A percentile compares a stretch with the other conserved stretches of the same genome.
phyloP scores from a whole-genome alignment of 140 eudicot genomes.

The Cichorium intybus region DNA sequence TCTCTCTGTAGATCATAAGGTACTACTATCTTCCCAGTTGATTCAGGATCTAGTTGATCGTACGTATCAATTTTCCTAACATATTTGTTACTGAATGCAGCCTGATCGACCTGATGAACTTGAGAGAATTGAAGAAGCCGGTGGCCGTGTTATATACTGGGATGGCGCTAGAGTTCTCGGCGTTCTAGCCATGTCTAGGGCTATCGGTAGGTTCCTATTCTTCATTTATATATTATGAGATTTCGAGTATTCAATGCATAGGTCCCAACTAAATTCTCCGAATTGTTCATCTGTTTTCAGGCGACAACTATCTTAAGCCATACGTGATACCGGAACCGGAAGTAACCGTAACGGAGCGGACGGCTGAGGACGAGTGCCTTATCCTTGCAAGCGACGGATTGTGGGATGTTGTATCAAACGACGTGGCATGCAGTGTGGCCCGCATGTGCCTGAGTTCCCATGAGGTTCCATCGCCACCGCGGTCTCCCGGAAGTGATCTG shows the following conservation, averaged over 20 bases:
- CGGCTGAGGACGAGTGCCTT: conserved; percentile 69
- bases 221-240: background rate
- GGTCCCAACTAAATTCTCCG: background rate
- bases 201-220: conserved; percentile 50
- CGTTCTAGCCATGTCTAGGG: conserved; percentile 93
- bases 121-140: conserved; percentile 70
- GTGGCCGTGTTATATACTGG: conserved; percentile 97
- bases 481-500: conserved; percentile 45
- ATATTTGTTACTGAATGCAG: conserved; percentile 31
- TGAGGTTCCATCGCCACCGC: conserved; percentile 47
- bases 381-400: conserved; percentile 87
- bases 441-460: conserved; percentile 69
- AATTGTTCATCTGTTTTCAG: conserved; percentile 15
- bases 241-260: no score
- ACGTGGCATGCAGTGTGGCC: conserved; percentile 83
- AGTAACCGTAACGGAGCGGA: conserved; percentile 92
- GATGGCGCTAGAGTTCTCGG: conserved; percentile 96
- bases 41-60: background rate
- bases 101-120: conserved; percentile 93
- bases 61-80: conserved; percentile 13
- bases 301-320: conserved; percentile 89
- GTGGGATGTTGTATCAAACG: conserved; percentile 96
- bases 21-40: background rate
- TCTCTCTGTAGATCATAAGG: conserved; percentile 88
- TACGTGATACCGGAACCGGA: conserved; percentile 94